phyloP scores from a whole-genome alignment of 805 yeast species.

The Myxozyma melibiosi region DNA sequence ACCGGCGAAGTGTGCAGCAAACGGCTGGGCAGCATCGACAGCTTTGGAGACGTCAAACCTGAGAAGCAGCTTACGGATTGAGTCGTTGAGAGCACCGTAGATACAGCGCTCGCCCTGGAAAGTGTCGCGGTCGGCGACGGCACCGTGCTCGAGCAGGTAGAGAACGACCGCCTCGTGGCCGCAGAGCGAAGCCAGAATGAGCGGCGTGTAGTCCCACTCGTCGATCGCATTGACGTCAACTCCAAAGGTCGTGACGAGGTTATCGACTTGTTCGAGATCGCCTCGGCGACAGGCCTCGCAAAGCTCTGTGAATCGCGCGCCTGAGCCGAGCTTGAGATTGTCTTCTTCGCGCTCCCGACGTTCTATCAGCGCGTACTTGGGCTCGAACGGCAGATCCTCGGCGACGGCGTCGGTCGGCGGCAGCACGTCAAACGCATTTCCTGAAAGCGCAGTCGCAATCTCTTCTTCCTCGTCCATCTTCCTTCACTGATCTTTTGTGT shows the following conservation, averaged over 20 bases:
- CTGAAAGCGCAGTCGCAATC: slow-evolving; percentile 1
- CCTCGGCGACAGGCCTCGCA: slow-evolving; percentile 71
- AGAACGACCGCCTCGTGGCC: slow-evolving; percentile 51
- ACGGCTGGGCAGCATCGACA: slow-evolving; percentile 69
- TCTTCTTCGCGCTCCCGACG: slow-evolving; percentile 22
- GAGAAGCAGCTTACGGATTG: slow-evolving; percentile 59
- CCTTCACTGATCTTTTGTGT: no score
- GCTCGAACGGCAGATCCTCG: slow-evolving; percentile 23
- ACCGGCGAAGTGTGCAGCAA: slow-evolving; percentile 67
- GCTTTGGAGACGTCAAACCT: slow-evolving; percentile 67
- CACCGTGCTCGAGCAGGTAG: slow-evolving; percentile 64
- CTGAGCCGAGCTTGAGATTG: slow-evolving; percentile 8
- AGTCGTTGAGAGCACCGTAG: slow-evolving; percentile 74
- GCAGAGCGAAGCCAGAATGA: slow-evolving; percentile 49
- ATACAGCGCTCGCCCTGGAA: slow-evolving; percentile 77
- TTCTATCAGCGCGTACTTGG: slow-evolving; percentile 23
- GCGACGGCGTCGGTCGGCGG: slow-evolving; percentile 9
- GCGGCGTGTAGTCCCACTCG: slow-evolving; percentile 74
- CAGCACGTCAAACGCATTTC: slow-evolving; percentile 4
- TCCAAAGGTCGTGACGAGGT: slow-evolving; percentile 53
- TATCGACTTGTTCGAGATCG: slow-evolving; percentile 64
- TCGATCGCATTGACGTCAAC: slow-evolving; percentile 61
- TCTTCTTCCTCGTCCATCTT: slow-evolving; percentile 7
- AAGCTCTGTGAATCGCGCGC: slow-evolving; percentile 44
- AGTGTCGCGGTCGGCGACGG: slow-evolving; percentile 78